A percentile compares a stretch with the other conserved stretches of the same genome.
Conservation (phyloP, 257 asterid genomes). For the Ehretia macrophylla region DNA sequence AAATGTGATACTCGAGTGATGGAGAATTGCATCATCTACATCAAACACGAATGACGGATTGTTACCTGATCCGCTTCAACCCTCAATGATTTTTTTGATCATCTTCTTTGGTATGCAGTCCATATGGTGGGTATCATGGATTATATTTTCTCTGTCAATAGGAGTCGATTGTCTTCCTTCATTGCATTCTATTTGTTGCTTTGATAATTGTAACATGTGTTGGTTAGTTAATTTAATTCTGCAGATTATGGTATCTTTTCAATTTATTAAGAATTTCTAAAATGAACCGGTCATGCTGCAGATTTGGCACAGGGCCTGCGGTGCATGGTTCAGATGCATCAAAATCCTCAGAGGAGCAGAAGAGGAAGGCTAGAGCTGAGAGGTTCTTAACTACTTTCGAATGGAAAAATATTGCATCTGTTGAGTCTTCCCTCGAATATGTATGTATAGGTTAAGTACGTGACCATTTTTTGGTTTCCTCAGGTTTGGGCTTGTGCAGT, state of each 20-base stretch:
- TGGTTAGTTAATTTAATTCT: neutral
- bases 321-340: conserved; percentile 37
- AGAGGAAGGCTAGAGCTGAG: conserved; percentile 95
- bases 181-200: neutral
- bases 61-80: no score
- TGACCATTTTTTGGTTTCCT: conserved; percentile 10
- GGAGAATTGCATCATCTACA: no score
- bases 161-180: no score
- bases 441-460: neutral
- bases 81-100: no score
- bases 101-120: no score
- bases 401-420: no score
- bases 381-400: no score
- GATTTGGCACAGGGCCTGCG: conserved; percentile 72
- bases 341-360: conserved; percentile 72
- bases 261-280: neutral
- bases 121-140: no score
- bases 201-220: neutral
- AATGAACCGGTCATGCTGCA: conserved; percentile 17
- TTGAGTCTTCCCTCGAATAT: neutral
- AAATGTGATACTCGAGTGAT: no score
- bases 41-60: no score
- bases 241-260: neutral
- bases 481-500: conserved; percentile 69
- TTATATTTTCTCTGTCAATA: no score